These are phyloP conservation scores for Curvularia lunata DNA, from an alignment of 2,329 filamentous ascomycete genomes.

Conservation along the genomic window DNA sequence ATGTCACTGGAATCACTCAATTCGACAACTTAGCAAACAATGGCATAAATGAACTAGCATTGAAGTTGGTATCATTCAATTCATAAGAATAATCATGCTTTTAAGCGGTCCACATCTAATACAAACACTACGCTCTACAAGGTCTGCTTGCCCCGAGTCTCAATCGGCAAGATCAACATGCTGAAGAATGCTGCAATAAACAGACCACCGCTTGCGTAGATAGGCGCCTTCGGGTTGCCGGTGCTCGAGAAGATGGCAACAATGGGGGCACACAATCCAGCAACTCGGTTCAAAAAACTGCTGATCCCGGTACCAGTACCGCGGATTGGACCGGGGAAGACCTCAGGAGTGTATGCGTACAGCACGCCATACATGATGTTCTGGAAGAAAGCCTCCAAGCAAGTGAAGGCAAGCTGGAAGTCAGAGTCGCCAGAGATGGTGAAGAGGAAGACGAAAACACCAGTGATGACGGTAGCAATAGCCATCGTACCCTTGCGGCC, in stretches of 20 bases:
- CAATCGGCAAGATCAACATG: constrained; percentile 53
- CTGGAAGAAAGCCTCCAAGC: constrained; percentile 72
- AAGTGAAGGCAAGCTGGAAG: constrained; percentile 69
- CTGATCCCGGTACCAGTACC: constrained; percentile 76
- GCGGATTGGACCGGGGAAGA: constrained; percentile 74
- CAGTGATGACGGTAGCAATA: constrained; percentile 69
- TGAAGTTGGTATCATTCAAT: constrained; percentile 1
- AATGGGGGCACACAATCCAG: constrained; percentile 71
- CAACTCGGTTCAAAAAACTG: constrained; percentile 72
- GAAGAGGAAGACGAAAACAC: constrained; percentile 72
- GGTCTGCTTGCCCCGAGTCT: constrained; percentile 52
- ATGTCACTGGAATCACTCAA: neutral
- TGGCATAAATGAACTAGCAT: neutral
- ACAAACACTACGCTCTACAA: constrained; percentile 33
- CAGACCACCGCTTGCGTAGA: constrained; percentile 52
- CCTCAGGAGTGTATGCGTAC: constrained; percentile 78
- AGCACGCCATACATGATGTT: constrained; percentile 68
- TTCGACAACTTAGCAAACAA: neutral
- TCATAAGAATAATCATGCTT: neutral
- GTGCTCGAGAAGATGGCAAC: constrained; percentile 60
- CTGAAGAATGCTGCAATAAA: constrained; percentile 54
- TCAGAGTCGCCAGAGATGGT: constrained; percentile 62
- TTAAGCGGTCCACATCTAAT: neutral
- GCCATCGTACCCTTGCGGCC: constrained; percentile 77
- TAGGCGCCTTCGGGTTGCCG: constrained; percentile 50